Percentiles rank a stretch among this genome's conserved stretches.
phyloP scores from a whole-genome alignment of 2,329 filamentous ascomycete genomes.

The Neopestalotiopsis rosae region DNA sequence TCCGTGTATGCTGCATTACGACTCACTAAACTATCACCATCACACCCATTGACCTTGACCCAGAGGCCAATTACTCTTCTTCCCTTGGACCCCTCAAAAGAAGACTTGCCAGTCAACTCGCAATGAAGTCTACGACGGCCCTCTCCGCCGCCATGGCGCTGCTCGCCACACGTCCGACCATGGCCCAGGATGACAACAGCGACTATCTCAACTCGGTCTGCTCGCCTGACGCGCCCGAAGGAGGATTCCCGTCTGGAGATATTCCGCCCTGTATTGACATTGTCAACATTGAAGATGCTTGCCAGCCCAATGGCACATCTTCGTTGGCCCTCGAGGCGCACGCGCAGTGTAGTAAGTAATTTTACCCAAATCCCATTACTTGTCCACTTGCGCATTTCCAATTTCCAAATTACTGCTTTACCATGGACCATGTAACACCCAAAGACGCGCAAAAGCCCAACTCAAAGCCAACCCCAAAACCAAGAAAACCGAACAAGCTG shows the following conservation, averaged over 20 bases:
- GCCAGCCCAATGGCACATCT: constrained; percentile 36
- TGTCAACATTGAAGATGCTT: constrained; percentile 35
- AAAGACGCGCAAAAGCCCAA: background rate
- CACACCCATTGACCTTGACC: background rate
- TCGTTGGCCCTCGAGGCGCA: constrained; percentile 33
- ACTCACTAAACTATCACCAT: background rate
- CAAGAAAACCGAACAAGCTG: background rate
- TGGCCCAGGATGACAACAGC: constrained; percentile 4
- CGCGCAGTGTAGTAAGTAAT: constrained; percentile 40
- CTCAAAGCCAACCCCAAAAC: too few relatives aligned
- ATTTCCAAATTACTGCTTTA: background rate
- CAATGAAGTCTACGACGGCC: constrained; percentile 9
- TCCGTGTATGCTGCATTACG: background rate
- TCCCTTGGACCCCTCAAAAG: background rate
- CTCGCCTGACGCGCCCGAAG: constrained; percentile 18
- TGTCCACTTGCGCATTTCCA: background rate
- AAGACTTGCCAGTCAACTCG: background rate
- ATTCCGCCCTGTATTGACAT: constrained; percentile 37
- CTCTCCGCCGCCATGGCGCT: constrained; percentile 15
- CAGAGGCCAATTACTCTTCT: background rate
- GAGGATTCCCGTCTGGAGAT: background rate
- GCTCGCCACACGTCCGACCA: constrained; percentile 9
- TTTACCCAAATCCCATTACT: too few relatives aligned
- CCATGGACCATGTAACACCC: background rate
- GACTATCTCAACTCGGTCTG: constrained; percentile 22